phyloP scores from a whole-genome alignment of 108 stramenopile genomes.

The Licmophora abbreviata region DNA sequence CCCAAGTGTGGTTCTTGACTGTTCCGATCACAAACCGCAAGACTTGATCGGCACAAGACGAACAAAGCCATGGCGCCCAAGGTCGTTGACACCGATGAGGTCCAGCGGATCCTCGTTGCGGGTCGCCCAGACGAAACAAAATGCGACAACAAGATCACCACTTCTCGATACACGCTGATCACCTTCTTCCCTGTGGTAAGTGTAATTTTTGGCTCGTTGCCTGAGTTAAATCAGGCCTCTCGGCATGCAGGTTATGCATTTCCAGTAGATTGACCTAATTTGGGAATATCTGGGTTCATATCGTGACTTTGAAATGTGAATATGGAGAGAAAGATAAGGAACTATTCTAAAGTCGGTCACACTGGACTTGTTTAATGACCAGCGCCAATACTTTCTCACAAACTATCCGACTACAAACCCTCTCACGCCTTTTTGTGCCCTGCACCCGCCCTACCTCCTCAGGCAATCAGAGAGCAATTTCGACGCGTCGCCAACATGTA shows the following conservation, averaged over 20 bases:
- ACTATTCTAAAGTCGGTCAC: background rate
- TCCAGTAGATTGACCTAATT: too few species aligned
- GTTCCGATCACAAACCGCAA: too few species aligned
- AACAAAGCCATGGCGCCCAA: background rate
- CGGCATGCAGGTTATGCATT: too few species aligned
- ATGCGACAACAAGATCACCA: conserved; percentile 45
- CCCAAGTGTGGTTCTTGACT: too few species aligned
- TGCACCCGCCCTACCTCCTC: too few species aligned
- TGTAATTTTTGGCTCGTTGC: too few species aligned
- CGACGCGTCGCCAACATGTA: conserved; percentile 92
- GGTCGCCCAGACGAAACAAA: conserved; percentile 34
- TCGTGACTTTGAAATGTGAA: too few species aligned
- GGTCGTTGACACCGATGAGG: conserved; percentile 4
- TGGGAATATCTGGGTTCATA: too few species aligned
- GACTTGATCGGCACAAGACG: too few species aligned
- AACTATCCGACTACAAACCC: background rate
- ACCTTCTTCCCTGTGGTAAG: conserved; percentile 74
- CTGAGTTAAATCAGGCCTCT: too few species aligned
- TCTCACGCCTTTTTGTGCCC: background rate
- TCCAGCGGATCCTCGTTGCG: conserved; percentile 32
- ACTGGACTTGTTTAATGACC: background rate
- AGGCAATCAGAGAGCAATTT: conserved; percentile 78
- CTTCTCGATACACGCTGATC: conserved; percentile 59
- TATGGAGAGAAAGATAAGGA: conserved; percentile 8
- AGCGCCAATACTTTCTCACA: conserved; percentile 1